Base-by-base conservation (phyloP, 805 yeast genomes). In the Kodamaea leandrae region DNA sequence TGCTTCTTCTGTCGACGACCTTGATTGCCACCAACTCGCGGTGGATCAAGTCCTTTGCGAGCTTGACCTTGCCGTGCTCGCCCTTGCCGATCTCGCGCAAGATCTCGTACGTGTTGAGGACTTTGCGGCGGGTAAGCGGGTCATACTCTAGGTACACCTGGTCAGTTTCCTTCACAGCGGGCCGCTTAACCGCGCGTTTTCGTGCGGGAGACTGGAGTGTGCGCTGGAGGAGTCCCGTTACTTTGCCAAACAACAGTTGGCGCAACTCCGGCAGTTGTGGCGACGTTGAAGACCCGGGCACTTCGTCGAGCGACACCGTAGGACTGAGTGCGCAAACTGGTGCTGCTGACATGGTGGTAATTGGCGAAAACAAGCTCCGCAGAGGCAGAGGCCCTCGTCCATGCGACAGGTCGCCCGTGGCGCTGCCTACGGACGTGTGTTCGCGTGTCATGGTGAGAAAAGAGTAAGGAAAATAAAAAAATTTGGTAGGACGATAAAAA, bases 31-130 rank as follows among this genome's bases (percentile, higher is more conserved):
- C 96, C 23, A 78, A 67, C 49, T 76, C 80, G 33, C 75, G 70
- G 4, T 74, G 62, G n/a, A 76, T 71, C 41, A 82, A 62, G 57
- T 90, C 91, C 45, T 77, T 77, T 0, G 95, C 99, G 14, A 93
- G 72, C 60, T 93, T 93, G 32, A 93, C 99, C 60, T 88, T 91
- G n/a, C 99, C 98, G 63, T 91, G 98, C 60, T 90, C 96, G n/a
- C 99, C 99, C 25, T 86, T 74, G 8, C 99, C 99, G 20, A 93
- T 71, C 64, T 90, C 97, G 18, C 76, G 72, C 21, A 89, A 64
- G 26, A 93, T 86, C 61, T 93, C 99, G 58, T 90, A 93, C 0
- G 95, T 81, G 63, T 93, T 93, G 46, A 93, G 71, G 25, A 83
- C 80, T 57, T 90, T 86, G 37, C 93, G 77, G 46, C 83, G 81